These are phyloP conservation scores for Lactarius sp. DNA, from an alignment of 768 basidiomycete species.

Conservation along the genomic window DNA sequence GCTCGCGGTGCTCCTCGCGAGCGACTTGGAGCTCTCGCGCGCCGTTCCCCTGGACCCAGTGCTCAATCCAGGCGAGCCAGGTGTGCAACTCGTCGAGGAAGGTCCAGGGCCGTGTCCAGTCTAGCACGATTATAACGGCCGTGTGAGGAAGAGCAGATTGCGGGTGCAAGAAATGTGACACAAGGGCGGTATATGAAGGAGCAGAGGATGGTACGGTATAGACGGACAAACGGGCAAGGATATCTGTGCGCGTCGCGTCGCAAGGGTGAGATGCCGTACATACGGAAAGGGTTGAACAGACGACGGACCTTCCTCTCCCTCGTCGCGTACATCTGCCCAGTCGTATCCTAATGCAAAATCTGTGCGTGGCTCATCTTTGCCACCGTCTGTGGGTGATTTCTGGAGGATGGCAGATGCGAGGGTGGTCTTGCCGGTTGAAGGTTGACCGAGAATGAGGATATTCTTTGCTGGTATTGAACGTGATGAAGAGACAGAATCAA, in stretches of 20 bases:
- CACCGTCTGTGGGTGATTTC: slow-evolving; percentile 52
- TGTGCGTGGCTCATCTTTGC: slow-evolving; percentile 51
- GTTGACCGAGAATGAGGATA: slow-evolving; percentile 77
- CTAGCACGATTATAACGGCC: slow-evolving; percentile 77
- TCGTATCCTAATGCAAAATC: slow-evolving; percentile 92
- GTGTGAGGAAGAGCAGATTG: slow-evolving; percentile 62
- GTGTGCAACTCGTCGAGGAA: slow-evolving; percentile 80
- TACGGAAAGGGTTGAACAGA: not conserved
- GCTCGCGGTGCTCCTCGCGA: slow-evolving; percentile 77
- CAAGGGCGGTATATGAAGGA: slow-evolving; percentile 59
- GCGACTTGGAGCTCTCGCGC: slow-evolving; percentile 68
- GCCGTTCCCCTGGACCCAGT: slow-evolving; percentile 67
- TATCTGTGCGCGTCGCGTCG: slow-evolving; percentile 49
- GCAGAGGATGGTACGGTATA: slow-evolving; percentile 85
- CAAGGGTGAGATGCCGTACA: slow-evolving; percentile 4
- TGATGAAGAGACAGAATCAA: slow-evolving; percentile 79
- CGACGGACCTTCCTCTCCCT: slow-evolving; percentile 84
- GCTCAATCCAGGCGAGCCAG: slow-evolving; percentile 86
- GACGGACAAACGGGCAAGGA: slow-evolving; percentile 81
- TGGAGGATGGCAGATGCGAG: slow-evolving; percentile 68
- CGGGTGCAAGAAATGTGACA: slow-evolving; percentile 79
- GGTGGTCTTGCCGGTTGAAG: slow-evolving; percentile 72
- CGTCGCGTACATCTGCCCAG: slow-evolving; percentile 86
- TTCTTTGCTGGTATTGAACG: slow-evolving; percentile 84
- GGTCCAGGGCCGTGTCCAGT: slow-evolving; percentile 94